phyloP scores from a whole-genome alignment of 352 stramenopile species.

The Globisporangium nunn region DNA sequence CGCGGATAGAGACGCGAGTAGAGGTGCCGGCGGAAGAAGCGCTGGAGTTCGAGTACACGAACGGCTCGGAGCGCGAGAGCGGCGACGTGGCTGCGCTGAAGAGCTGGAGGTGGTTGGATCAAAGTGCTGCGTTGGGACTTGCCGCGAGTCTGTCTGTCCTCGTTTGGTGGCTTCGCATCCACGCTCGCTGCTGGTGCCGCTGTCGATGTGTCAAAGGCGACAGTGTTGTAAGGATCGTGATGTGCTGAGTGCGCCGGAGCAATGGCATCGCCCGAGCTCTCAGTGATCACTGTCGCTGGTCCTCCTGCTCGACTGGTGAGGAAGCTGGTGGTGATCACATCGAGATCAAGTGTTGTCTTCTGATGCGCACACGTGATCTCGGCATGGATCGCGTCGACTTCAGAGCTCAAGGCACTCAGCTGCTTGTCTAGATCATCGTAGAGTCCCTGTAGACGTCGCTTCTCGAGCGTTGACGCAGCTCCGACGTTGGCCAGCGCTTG shows the following conservation, averaged over 20 bases:
- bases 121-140: too few relatives aligned
- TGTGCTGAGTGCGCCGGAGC: too few relatives aligned
- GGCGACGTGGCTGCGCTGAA: slow-evolving; percentile 9
- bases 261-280: too few relatives aligned
- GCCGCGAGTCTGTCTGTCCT: too few relatives aligned
- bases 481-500: neutral
- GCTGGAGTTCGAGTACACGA: slow-evolving; percentile 19
- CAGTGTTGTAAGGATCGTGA: too few relatives aligned
- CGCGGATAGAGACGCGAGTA: slow-evolving; percentile 11
- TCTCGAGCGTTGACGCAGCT: neutral
- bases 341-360: neutral
- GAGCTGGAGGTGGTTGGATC: too few relatives aligned
- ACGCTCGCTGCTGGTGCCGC: too few relatives aligned
- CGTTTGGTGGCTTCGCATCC: too few relatives aligned
- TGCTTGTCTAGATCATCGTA: neutral
- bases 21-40: slow-evolving; percentile 16
- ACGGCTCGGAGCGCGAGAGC: slow-evolving; percentile 16
- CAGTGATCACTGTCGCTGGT: too few relatives aligned
- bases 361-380: neutral
- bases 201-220: too few relatives aligned
- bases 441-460: neutral
- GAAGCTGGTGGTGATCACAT: neutral
- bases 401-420: neutral
- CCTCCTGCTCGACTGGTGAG: neutral
- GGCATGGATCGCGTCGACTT: neutral